These are phyloP conservation scores for Millerozyma miso DNA, from an alignment of 805 yeast genomes.

Conservation along the genomic window DNA sequence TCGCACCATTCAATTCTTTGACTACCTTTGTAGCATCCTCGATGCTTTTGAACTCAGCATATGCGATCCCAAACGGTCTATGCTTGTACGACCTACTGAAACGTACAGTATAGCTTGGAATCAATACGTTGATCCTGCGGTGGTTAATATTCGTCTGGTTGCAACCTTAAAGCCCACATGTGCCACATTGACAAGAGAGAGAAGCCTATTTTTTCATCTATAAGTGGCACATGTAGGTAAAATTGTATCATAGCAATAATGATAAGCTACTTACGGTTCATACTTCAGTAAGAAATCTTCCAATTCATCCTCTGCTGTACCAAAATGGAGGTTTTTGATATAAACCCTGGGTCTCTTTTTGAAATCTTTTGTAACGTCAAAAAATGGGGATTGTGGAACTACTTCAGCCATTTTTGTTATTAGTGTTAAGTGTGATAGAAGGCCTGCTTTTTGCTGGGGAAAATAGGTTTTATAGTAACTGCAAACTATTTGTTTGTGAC, in stretches of 20 bases:
- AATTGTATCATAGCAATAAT: not conserved
- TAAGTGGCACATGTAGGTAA: not conserved
- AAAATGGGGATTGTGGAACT: conserved; percentile 1
- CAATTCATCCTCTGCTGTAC: conserved; percentile 52
- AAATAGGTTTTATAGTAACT: not conserved
- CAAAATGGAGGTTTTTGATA: conserved; percentile 50
- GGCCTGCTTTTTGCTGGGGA: not conserved
- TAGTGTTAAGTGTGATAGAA: not conserved
- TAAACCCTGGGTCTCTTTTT: conserved; percentile 35
- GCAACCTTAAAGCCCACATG: no score
- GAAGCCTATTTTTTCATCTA: not conserved
- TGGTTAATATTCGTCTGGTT: no score
- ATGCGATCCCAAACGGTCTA: conserved; percentile 53
- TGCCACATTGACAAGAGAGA: no score
- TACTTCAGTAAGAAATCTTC: conserved; percentile 21
- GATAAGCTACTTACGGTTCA: conserved; percentile 41
- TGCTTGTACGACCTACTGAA: conserved; percentile 38
- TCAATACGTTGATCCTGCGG: conserved; percentile 37
- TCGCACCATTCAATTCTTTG: conserved; percentile 19
- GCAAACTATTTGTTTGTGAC: not conserved
- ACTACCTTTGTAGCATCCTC: conserved; percentile 28
- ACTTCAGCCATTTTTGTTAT: conserved; percentile 1
- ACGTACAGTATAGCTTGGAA: conserved; percentile 52
- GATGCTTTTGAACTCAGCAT: conserved; percentile 29
- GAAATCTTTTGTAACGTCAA: conserved; percentile 1